Percentiles rank a stretch among this genome's conserved stretches.
These are phyloP conservation scores for Leccinum subtestaceum DNA, from an alignment of 768 basidiomycete species.

Conservation along the genomic window DNA sequence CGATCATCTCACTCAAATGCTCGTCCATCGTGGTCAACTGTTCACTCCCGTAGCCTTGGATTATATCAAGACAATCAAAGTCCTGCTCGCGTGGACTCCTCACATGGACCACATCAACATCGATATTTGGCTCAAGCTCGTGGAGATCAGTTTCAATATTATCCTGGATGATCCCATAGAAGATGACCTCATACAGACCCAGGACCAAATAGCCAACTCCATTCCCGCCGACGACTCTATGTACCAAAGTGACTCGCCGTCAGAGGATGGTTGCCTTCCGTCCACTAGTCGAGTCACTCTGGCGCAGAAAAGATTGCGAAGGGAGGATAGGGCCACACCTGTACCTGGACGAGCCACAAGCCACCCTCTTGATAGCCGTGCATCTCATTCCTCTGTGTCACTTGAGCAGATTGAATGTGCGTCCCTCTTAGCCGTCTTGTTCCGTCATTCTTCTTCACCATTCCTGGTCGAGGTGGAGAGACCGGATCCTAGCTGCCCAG, in stretches of 20 bases:
- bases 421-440: constrained; percentile 57
- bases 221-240: constrained; percentile 23
- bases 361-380: constrained; percentile 23
- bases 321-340: constrained; percentile 24
- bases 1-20: constrained; percentile 59
- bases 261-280: constrained; percentile 32
- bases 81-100: constrained; percentile 60
- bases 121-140: constrained; percentile 62
- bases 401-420: constrained; percentile 72
- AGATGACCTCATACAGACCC: constrained; percentile 26
- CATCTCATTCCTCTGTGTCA: constrained; percentile 34
- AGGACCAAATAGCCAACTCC: constrained; percentile 21
- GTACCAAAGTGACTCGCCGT: constrained; percentile 34
- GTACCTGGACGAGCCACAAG: constrained; percentile 13
- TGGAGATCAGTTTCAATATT: constrained; percentile 74
- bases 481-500: constrained; percentile 20
- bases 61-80: constrained; percentile 75
- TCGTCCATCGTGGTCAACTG: constrained; percentile 53
- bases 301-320: constrained; percentile 25
- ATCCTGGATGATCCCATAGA: constrained; percentile 60
- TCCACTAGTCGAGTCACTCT: constrained; percentile 21
- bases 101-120: constrained; percentile 77
- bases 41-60: constrained; percentile 68
- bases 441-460: constrained; percentile 57
- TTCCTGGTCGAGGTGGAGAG: constrained; percentile 42